Conservation (phyloP, 2,329 filamentous ascomycete genomes). For the Trichoderma simmonsii region DNA sequence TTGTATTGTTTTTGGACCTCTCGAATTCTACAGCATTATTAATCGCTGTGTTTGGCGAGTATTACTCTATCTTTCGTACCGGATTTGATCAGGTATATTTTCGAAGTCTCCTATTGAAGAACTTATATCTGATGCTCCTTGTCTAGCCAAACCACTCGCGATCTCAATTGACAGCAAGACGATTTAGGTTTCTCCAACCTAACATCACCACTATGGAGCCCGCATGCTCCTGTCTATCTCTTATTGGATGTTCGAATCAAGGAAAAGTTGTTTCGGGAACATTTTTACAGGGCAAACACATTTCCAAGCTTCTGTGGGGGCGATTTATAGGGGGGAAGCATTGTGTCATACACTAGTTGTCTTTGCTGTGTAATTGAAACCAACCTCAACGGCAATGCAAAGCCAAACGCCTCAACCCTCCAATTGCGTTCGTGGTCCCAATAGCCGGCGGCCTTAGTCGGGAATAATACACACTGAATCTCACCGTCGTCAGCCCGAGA, state of each 20-base stretch:
- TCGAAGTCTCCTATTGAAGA: neutral
- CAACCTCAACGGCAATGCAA: neutral
- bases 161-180: neutral
- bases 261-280: neutral
- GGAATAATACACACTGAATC: slow-evolving; percentile 11
- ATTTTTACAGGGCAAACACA: neutral
- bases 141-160: neutral
- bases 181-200: neutral
- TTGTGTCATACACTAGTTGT: neutral
- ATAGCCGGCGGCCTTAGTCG: slow-evolving; percentile 8
- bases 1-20: neutral
- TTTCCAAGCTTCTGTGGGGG: neutral
- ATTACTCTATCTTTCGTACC: neutral
- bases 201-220: neutral
- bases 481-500: neutral
- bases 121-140: neutral
- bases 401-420: neutral
- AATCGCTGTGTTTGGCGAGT: neutral
- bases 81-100: neutral
- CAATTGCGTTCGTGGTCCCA: slow-evolving; percentile 1
- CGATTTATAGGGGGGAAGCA: neutral
- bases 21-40: neutral
- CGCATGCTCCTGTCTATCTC: neutral
- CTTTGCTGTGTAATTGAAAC: neutral
- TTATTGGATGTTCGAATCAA: neutral